Evolutionary conservation across 23 red algal species (phyloP).

Genomic region (Gracilaria caudata): DNA sequence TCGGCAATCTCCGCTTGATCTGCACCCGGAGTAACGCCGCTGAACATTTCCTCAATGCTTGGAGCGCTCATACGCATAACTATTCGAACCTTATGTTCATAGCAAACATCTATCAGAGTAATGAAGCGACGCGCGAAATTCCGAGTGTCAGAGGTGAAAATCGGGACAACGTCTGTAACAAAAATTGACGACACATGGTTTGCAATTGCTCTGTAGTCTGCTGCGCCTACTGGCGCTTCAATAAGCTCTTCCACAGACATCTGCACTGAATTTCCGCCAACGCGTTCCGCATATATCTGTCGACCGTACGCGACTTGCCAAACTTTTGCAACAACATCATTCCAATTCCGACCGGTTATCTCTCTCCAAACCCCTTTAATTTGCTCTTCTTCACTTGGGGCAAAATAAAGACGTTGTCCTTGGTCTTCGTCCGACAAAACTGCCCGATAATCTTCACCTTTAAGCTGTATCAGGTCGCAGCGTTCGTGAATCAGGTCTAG

Average conservation of each 20-base stretch:
- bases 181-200: constrained; percentile 73
- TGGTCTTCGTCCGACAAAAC: constrained; percentile 29
- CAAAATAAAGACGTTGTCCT: constrained; percentile 33
- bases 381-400: constrained; percentile 31
- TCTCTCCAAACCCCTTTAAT: constrained; percentile 29
- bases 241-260: constrained; percentile 81
- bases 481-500: constrained; percentile 73
- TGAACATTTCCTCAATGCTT: constrained; percentile 55
- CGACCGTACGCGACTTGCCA: constrained; percentile 51
- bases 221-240: constrained; percentile 85
- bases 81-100: constrained; percentile 80
- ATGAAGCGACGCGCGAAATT: constrained; percentile 94
- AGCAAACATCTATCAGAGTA: constrained; percentile 89
- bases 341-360: constrained; percentile 36
- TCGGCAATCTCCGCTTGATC: constrained; percentile 45
- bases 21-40: constrained; percentile 34
- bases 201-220: constrained; percentile 82
- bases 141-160: constrained; percentile 71
- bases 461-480: constrained; percentile 65
- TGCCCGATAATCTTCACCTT: constrained; percentile 72
- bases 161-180: constrained; percentile 74
- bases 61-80: constrained; percentile 54
- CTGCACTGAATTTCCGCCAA: constrained; percentile 43
- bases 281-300: constrained; percentile 33
- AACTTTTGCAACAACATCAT: constrained; percentile 48